Conservation (phyloP, 1,284 basidiomycete genomes). For the Rhodotorula sp. region DNA sequence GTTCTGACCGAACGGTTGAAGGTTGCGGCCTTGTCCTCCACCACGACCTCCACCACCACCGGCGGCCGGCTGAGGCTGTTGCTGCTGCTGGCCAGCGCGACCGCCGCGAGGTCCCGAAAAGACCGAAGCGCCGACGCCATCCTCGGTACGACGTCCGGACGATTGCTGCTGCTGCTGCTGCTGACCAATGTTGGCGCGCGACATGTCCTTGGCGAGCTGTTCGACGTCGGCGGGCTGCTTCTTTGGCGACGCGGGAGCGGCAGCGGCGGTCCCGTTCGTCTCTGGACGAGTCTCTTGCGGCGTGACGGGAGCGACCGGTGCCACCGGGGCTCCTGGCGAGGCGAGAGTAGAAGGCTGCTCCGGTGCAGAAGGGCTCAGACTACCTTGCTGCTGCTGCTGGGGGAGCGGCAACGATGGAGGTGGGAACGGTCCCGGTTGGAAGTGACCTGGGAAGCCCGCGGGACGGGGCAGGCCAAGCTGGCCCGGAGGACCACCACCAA, state of each 20-base stretch:
- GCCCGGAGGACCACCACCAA: slow-evolving; percentile 6
- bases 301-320: slow-evolving; percentile 18
- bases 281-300: slow-evolving; percentile 29
- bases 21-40: slow-evolving; percentile 3
- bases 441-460: slow-evolving; percentile 1
- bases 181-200: slow-evolving; percentile 22
- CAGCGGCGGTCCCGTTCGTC: slow-evolving; percentile 24
- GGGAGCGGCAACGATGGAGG: not conserved
- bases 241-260: slow-evolving; percentile 12
- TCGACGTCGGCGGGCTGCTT: slow-evolving; percentile 30
- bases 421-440: not conserved
- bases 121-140: slow-evolving; percentile 23
- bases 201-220: slow-evolving; percentile 37
- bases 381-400: slow-evolving; percentile 3
- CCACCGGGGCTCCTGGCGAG: not conserved
- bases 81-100: slow-evolving; percentile 6
- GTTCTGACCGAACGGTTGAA: slow-evolving; percentile 14
- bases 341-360: slow-evolving; percentile 12
- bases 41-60: too few relatives aligned
- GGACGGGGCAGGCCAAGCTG: not conserved
- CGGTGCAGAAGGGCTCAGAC: slow-evolving; percentile 14
- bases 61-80: slow-evolving; percentile 4
- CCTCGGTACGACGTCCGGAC: slow-evolving; percentile 12
- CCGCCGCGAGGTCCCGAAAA: slow-evolving; percentile 11
- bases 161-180: slow-evolving; percentile 20